phyloP scores from a whole-genome alignment of 177 flowering plant genomes.

The Vitis hybrid region DNA sequence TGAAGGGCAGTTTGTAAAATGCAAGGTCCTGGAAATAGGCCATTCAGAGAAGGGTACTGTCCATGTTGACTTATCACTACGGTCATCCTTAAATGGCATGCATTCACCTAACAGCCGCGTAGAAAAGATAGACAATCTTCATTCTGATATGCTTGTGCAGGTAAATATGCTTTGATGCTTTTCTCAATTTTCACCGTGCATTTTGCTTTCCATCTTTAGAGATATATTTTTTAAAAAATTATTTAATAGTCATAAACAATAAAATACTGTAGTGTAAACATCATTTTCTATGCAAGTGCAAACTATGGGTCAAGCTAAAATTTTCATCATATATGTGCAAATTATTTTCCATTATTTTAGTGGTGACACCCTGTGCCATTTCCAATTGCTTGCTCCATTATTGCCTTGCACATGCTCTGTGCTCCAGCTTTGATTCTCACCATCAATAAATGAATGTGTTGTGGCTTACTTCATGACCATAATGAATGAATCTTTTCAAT shows the following conservation, averaged over 20 bases:
- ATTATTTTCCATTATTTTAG: no score
- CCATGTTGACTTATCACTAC: constrained; percentile 80
- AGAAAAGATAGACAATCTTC: constrained; percentile 66
- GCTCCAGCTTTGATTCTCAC: no score
- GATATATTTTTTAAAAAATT: no score
- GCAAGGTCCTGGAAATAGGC: constrained; percentile 67
- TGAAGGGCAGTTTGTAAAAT: constrained; percentile 92
- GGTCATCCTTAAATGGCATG: constrained; percentile 36
- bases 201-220: neutral
- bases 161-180: constrained; percentile 25
- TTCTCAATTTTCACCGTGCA: neutral
- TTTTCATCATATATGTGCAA: no score
- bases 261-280: neutral
- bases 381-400: no score
- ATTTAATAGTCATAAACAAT: no score
- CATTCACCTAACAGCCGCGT: constrained; percentile 20
- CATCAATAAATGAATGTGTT: no score
- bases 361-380: no score
- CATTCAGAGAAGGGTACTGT: constrained; percentile 52
- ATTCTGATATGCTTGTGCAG: constrained; percentile 69
- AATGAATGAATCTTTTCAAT: no score
- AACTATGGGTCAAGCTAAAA: no score
- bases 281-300: neutral
- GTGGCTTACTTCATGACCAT: no score
- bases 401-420: no score